Base-by-base conservation (phyloP, 2,329 filamentous ascomycete species). In the Chaetomium olivaceum region DNA sequence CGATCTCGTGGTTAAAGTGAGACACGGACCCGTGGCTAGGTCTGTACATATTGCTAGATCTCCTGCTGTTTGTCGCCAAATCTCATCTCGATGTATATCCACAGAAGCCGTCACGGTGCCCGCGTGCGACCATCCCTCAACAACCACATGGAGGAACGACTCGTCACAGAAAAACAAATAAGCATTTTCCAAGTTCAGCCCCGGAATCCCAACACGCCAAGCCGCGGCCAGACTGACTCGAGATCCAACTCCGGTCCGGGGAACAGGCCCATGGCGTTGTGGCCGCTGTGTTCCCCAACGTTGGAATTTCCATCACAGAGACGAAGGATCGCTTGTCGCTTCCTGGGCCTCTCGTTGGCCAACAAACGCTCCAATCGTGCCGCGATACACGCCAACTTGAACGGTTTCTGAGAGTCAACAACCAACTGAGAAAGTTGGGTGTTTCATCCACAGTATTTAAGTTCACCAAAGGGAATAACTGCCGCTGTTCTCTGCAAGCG, bases 381-480 rank as follows among this genome's bases (percentile, higher is more conserved):
- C 61, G 61, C 61, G 54, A 63, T 58, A 63, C 39, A 58, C 61
- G 61, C 61, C 25, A 31, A 23, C n/a, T n/a, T 58, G 16, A 23
- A 39, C 52, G 46, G 29, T 23, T 27, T 25, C 51, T 19, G 16
- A 25, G n/a, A 33, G n/a, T 16, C n/a, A 57, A 57, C 29, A 8
- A 54, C 51, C 29, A 27, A 31, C 27, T 19, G 11, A 25, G 51
- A 31, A 31, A 48, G 19, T 9, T 3, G 46, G 3, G 39, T 9
- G 46, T 11, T 23, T 23, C n/a, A 12, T 48, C 46, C 39, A 43
- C 16, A 19, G 16, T 48, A 6, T 19, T 48, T 16, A 19, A 43
- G 39, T 48, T 8, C 23, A n/a, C 19, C 43, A 21, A 21, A 48
- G 43, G 3, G 11, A 48, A 21, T 3, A 23, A 9, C 46, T 48